Conservation (phyloP, 192 early-diverging fungal species). For the Coemansia nantahalensis region DNA sequence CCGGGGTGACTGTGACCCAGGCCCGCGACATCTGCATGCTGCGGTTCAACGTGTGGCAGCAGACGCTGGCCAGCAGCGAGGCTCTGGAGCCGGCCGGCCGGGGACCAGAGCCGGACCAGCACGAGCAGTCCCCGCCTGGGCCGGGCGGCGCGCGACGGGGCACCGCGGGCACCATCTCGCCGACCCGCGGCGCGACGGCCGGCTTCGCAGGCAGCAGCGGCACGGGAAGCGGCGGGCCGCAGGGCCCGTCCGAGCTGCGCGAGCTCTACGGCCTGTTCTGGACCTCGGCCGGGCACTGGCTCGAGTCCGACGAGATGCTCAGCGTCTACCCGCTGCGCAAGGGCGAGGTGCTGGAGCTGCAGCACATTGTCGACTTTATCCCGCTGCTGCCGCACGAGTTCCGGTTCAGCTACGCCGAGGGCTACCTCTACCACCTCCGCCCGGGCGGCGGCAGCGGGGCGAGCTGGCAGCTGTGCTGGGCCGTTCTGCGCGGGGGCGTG, state of each 20-base stretch:
- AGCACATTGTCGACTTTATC: slow-evolving; percentile 52
- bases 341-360: slow-evolving; percentile 53
- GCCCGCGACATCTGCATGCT: slow-evolving; percentile 56
- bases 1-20: slow-evolving; percentile 53
- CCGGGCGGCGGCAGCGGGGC: slow-evolving; percentile 12
- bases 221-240: neutral
- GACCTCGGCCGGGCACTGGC: slow-evolving; percentile 56
- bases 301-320: slow-evolving; percentile 52
- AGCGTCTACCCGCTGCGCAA: slow-evolving; percentile 49
- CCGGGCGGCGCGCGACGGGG: neutral
- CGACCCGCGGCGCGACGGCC: slow-evolving; percentile 3
- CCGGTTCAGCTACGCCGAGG: slow-evolving; percentile 51
- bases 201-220: slow-evolving; percentile 12
- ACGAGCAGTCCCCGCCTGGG: no score
- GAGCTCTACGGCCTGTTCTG: slow-evolving; percentile 55
- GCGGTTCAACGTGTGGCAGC: slow-evolving; percentile 56
- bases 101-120: slow-evolving; percentile 1
- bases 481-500: slow-evolving; percentile 38
- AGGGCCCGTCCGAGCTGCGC: slow-evolving; percentile 35
- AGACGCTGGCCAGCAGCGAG: slow-evolving; percentile 20
- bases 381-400: slow-evolving; percentile 52
- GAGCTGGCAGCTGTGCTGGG: slow-evolving; percentile 50
- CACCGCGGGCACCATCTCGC: no score
- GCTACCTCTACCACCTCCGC: slow-evolving; percentile 38
- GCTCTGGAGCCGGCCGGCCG: slow-evolving; percentile 2